Conservation (phyloP, 2,329 filamentous ascomycete species). For the Penicillium sp. region DNA sequence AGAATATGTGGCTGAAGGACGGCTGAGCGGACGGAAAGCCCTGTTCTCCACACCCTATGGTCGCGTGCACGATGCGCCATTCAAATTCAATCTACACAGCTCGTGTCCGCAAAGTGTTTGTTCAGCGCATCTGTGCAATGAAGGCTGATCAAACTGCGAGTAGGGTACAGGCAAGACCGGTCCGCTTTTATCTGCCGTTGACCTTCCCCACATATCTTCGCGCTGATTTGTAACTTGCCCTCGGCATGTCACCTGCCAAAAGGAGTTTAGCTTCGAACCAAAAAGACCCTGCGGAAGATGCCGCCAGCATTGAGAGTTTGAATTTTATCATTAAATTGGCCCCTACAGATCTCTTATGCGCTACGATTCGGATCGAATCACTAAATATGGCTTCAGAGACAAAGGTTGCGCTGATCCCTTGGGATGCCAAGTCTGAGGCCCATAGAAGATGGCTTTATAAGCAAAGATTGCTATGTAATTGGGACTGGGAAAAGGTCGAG, state of each 20-base stretch:
- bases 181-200: too few species aligned
- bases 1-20: too few species aligned
- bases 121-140: too few species aligned
- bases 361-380: background rate
- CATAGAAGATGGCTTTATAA: constrained; percentile 5
- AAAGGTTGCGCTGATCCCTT: constrained; percentile 15
- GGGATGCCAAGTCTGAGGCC: constrained; percentile 15
- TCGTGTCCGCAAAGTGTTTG: too few species aligned
- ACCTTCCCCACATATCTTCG: background rate
- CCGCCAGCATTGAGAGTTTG: background rate
- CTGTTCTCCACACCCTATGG: too few species aligned
- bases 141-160: too few species aligned
- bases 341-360: background rate
- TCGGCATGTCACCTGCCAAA: background rate
- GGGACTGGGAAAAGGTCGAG: constrained; percentile 11
- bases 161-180: too few species aligned
- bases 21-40: too few species aligned
- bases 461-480: constrained; percentile 8
- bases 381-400: constrained; percentile 3
- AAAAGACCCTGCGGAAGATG: background rate
- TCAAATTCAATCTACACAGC: too few species aligned
- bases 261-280: background rate
- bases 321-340: background rate
- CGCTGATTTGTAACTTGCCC: background rate
- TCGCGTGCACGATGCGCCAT: too few species aligned